These are phyloP conservation scores for Ceratobasidium sp. DNA, from an alignment of 1,284 basidiomycete species.

Conservation along the genomic window DNA sequence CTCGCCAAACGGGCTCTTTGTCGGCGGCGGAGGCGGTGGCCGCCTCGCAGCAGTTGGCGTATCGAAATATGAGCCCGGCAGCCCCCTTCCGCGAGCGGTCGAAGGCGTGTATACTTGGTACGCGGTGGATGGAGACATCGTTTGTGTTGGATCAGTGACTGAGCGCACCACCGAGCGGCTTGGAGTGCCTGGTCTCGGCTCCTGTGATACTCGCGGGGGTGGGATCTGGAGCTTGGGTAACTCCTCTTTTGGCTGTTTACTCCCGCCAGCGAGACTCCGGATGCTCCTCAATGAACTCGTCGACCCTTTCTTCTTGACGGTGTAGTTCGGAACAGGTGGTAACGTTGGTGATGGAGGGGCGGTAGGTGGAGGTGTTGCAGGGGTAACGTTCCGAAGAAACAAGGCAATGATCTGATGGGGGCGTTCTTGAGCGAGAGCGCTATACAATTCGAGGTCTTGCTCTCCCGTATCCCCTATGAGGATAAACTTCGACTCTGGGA, in stretches of 20 bases:
- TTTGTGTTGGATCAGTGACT: conserved; percentile 11
- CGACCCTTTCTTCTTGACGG: conserved; percentile 55
- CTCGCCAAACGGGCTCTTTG: not conserved
- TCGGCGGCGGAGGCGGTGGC: not conserved
- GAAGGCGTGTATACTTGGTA: conserved; percentile 37
- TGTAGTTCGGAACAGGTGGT: not conserved
- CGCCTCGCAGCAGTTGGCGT: conserved; percentile 12
- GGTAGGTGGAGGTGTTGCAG: conserved; percentile 54
- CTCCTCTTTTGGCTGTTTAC: conserved; percentile 33
- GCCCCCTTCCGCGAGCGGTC: conserved; percentile 14
- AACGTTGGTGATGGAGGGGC: conserved; percentile 46
- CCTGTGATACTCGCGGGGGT: not conserved
- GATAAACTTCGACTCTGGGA: conserved; percentile 81
- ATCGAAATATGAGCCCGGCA: conserved; percentile 36
- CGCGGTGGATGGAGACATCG: not conserved
- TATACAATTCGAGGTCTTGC: conserved; percentile 89
- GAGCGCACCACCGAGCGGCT: conserved; percentile 12
- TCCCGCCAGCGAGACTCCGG: conserved; percentile 17
- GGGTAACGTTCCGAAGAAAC: conserved; percentile 81
- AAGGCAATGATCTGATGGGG: conserved; percentile 77
- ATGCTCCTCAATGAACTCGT: conserved; percentile 70
- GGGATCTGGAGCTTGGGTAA: conserved; percentile 45
- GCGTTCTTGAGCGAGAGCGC: conserved; percentile 75
- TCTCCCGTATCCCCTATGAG: conserved; percentile 91
- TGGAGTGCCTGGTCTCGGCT: conserved; percentile 2